These are phyloP conservation scores for Sphaerobolus stellatus DNA, from an alignment of 1,284 basidiomycete species.

Conservation along the genomic window DNA sequence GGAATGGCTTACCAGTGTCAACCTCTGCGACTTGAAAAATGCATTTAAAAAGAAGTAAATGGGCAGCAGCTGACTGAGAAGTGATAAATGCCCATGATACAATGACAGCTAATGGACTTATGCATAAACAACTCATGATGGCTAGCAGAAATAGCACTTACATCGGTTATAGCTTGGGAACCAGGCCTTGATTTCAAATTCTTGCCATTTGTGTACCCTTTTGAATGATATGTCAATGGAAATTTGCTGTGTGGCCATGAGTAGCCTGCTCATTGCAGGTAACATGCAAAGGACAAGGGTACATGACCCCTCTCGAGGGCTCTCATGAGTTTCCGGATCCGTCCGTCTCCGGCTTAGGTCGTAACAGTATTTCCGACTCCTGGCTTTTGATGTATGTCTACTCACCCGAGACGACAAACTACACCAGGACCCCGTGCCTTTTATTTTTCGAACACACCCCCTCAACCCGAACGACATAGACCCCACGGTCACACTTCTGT, in stretches of 20 bases:
- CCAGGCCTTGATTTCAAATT: conserved; percentile 30
- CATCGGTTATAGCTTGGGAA: conserved; percentile 19
- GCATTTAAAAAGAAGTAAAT: conserved; percentile 20
- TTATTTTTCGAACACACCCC: no score
- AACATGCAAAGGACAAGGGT: conserved; percentile 24
- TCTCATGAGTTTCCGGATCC: conserved; percentile 11
- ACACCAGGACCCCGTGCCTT: no score
- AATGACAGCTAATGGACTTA: conserved; percentile 16
- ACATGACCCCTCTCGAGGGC: conserved; percentile 7
- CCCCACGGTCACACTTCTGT: no score
- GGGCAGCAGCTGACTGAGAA: conserved; percentile 25
- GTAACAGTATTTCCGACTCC: no score
- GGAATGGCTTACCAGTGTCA: conserved; percentile 20
- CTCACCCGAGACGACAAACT: no score
- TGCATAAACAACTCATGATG: not conserved
- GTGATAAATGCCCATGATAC: conserved; percentile 23
- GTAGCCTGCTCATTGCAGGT: conserved; percentile 18
- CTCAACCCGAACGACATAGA: no score
- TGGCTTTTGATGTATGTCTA: no score
- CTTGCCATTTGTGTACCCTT: conserved; percentile 22
- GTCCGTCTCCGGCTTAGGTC: no score
- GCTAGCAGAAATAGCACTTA: conserved; percentile 14
- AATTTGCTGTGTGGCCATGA: conserved; percentile 18
- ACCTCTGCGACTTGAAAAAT: conserved; percentile 21
- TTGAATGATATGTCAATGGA: conserved; percentile 30